phyloP scores from a whole-genome alignment of 164 flowering plant genomes.

The Liquidambar formosana region DNA sequence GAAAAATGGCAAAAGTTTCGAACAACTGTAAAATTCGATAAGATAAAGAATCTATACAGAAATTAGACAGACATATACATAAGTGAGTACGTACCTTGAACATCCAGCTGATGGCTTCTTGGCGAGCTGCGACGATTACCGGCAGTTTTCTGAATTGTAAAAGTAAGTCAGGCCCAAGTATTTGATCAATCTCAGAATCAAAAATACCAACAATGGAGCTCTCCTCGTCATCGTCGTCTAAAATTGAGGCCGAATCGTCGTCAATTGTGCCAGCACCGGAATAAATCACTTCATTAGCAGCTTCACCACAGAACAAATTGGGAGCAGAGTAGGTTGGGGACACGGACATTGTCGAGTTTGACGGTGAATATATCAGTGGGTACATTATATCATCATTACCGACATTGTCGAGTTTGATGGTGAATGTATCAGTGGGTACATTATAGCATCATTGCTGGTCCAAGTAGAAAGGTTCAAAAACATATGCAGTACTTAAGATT shows the following conservation, averaged over 20 bases:
- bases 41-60: background rate
- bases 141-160: background rate
- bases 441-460: too few species aligned
- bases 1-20: background rate
- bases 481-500: too few species aligned
- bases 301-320: slow-evolving; percentile 17
- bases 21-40: too few species aligned
- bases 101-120: slow-evolving; percentile 19
- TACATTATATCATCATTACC: too few species aligned
- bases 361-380: background rate
- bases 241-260: background rate
- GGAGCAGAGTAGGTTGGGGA: background rate
- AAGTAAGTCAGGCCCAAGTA: background rate
- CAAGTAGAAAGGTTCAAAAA: too few species aligned
- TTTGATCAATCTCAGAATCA: slow-evolving; percentile 16
- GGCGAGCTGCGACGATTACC: slow-evolving; percentile 1
- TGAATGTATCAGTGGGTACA: background rate
- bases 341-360: slow-evolving; percentile 9
- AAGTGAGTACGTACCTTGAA: slow-evolving; percentile 8
- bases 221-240: slow-evolving; percentile 6
- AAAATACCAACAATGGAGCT: background rate
- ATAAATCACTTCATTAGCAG: background rate
- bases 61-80: background rate
- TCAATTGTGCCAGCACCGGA: background rate
- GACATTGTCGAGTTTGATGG: slow-evolving; percentile 9